phyloP scores from a whole-genome alignment of 2,329 filamentous ascomycete species.

The Ophiostoma tasmaniense region DNA sequence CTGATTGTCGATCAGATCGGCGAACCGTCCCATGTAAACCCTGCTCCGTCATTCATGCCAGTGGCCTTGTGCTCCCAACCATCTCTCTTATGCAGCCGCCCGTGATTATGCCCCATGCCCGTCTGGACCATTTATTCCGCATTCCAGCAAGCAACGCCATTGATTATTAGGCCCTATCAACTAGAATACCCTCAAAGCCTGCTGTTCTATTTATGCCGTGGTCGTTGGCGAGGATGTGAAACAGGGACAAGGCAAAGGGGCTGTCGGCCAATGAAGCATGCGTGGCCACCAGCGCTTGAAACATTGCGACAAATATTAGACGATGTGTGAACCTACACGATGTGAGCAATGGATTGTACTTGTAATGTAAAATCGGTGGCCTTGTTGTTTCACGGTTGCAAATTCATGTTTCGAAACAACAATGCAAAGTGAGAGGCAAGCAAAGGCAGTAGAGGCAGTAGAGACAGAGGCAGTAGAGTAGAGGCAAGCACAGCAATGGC shows the following conservation, averaged over 20 bases:
- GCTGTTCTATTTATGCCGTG: background rate
- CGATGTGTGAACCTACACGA: background rate
- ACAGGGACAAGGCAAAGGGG: background rate
- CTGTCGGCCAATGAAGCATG: background rate
- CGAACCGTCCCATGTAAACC: background rate
- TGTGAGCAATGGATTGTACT: background rate
- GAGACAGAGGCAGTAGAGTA: too few species aligned
- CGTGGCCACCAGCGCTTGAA: background rate
- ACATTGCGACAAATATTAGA: background rate
- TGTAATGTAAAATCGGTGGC: background rate
- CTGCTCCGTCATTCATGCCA: background rate
- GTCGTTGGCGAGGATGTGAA: background rate
- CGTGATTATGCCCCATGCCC: background rate
- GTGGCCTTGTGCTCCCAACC: background rate
- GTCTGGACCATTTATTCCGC: background rate
- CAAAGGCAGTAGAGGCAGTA: too few species aligned
- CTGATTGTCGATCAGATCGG: background rate
- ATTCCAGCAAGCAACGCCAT: background rate
- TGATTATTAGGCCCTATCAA: too few species aligned
- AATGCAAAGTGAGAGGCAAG: background rate
- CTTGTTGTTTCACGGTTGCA: background rate
- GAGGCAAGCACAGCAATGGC: too few species aligned
- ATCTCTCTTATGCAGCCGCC: background rate
- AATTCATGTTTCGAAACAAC: background rate
- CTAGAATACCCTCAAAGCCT: background rate